phyloP scores from a whole-genome alignment of 1,284 basidiomycete species.

The Marasmius sp. region DNA sequence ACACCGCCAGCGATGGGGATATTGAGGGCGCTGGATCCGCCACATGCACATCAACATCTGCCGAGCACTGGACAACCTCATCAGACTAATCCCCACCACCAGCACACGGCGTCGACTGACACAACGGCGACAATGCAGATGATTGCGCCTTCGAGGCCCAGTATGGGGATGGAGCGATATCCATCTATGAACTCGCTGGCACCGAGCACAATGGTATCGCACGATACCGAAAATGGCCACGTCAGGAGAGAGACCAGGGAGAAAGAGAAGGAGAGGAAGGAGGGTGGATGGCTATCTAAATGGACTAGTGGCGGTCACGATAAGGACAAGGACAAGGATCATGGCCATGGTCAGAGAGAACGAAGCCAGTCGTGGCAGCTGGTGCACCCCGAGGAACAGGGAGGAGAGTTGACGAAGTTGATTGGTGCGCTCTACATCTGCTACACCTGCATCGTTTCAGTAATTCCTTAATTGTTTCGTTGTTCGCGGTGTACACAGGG shows the following conservation, averaged over 20 bases:
- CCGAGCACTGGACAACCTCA: neutral
- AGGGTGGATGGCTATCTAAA: slow-evolving; percentile 36
- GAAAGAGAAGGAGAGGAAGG: slow-evolving; percentile 24
- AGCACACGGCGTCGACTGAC: slow-evolving; percentile 25
- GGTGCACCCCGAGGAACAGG: slow-evolving; percentile 34
- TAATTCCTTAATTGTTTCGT: neutral
- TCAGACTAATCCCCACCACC: slow-evolving; percentile 11
- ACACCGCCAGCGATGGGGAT: slow-evolving; percentile 47
- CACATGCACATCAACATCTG: slow-evolving; percentile 29
- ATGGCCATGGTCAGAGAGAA: neutral
- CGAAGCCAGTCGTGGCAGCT: slow-evolving; percentile 13
- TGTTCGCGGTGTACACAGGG: slow-evolving; percentile 37
- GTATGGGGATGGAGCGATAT: slow-evolving; percentile 15
- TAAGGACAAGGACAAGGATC: slow-evolving; percentile 24
- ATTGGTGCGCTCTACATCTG: slow-evolving; percentile 46
- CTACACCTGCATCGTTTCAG: neutral
- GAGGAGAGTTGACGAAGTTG: slow-evolving; percentile 62
- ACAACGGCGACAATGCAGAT: slow-evolving; percentile 31
- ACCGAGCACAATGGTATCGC: neutral
- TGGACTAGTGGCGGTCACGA: slow-evolving; percentile 33
- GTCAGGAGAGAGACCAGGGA: slow-evolving; percentile 33
- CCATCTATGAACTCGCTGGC: neutral
- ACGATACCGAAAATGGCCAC: neutral
- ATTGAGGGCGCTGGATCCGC: slow-evolving; percentile 57
- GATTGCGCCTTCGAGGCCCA: neutral